phyloP scores from a whole-genome alignment of 345 rosid species.

The Salix viminalis region DNA sequence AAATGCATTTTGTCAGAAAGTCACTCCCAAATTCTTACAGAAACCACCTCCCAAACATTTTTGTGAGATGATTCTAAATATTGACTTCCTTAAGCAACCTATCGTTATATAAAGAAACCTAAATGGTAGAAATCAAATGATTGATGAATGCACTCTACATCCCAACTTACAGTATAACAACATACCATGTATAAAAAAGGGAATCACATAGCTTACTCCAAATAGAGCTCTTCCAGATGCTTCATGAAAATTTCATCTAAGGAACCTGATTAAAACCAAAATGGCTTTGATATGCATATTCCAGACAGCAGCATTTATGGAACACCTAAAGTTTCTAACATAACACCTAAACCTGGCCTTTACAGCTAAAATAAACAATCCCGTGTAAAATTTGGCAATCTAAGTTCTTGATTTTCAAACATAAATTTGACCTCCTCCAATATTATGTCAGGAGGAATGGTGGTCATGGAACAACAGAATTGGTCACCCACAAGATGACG shows the following conservation, averaged over 20 bases:
- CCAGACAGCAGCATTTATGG: background rate
- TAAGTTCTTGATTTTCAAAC: background rate
- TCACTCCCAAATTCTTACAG: background rate
- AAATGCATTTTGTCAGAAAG: background rate
- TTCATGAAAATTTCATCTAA: background rate
- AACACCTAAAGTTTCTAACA: background rate
- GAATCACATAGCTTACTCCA: background rate
- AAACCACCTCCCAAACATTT: background rate
- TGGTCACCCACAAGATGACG: background rate
- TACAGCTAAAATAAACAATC: background rate
- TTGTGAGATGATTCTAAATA: background rate
- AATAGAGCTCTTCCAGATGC: background rate
- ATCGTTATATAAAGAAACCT: background rate
- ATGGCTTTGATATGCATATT: background rate
- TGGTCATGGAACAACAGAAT: background rate
- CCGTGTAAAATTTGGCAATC: background rate
- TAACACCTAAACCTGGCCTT: background rate
- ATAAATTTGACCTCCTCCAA: background rate
- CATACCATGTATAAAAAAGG: background rate
- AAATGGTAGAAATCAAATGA: background rate
- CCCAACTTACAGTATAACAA: background rate
- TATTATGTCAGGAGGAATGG: background rate
- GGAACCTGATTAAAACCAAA: background rate
- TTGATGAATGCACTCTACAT: background rate
- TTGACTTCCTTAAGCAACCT: background rate